Evolutionary conservation across 2,329 filamentous ascomycete species (phyloP).

Genomic region (Pyrenophora seminiperda): DNA sequence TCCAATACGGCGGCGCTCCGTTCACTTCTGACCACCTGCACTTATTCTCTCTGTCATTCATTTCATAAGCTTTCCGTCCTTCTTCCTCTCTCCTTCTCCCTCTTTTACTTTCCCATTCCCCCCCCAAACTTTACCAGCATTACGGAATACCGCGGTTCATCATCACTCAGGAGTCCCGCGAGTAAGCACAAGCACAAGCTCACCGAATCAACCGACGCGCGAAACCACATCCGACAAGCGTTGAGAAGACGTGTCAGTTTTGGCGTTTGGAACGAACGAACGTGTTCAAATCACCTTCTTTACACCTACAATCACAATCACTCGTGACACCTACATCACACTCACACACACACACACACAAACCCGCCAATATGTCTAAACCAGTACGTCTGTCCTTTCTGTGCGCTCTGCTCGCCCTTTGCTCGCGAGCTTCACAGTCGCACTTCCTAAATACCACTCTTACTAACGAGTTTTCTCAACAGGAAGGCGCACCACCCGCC

Average conservation of each 20-base stretch:
- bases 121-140: neutral
- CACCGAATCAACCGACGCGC: neutral
- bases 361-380: neutral
- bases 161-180: too few relatives aligned
- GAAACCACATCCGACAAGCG: too few relatives aligned
- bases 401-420: too few relatives aligned
- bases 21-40: neutral
- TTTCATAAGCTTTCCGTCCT: neutral
- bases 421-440: too few relatives aligned
- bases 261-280: too few relatives aligned
- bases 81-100: neutral
- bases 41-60: neutral
- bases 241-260: too few relatives aligned
- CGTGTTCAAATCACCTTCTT: too few relatives aligned
- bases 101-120: neutral
- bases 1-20: slow-evolving; percentile 2
- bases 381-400: neutral
- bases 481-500: slow-evolving; percentile 41
- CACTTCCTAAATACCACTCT: too few relatives aligned
- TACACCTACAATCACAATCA: too few relatives aligned
- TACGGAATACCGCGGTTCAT: too few relatives aligned
- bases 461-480: slow-evolving; percentile 13
- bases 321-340: too few relatives aligned
- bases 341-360: neutral
- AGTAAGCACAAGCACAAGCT: neutral